A percentile compares a stretch with the other conserved stretches of the same genome.
Evolutionary conservation across 306 rosid genomes (phyloP).

Genomic region (Fragaria iinumae): DNA sequence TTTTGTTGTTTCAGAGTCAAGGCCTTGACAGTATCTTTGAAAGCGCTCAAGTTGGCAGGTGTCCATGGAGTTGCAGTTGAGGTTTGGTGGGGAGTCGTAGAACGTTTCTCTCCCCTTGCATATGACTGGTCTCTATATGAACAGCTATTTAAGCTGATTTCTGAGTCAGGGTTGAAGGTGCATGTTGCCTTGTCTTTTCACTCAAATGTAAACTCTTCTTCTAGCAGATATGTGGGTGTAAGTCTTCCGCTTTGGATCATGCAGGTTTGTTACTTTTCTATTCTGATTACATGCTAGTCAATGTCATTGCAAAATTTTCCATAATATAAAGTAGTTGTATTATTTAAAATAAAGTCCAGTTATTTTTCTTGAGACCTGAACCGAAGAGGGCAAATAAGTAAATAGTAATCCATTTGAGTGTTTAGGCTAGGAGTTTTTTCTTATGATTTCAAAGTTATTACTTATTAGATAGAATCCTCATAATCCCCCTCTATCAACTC

Average conservation of each 20-base stretch:
- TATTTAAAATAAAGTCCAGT: not conserved
- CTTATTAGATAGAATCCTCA: not conserved
- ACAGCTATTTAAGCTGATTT: slow-evolving; percentile 32
- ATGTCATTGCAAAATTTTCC: not conserved
- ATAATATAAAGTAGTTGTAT: not conserved
- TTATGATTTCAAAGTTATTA: not conserved
- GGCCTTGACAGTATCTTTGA: slow-evolving; percentile 36
- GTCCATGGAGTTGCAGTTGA: slow-evolving; percentile 46
- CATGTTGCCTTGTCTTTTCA: slow-evolving; percentile 47
- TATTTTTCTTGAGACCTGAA: not conserved
- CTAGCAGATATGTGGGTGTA: slow-evolving; percentile 30
- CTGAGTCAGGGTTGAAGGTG: slow-evolving; percentile 36
- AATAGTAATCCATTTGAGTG: not conserved
- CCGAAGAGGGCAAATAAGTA: not conserved
- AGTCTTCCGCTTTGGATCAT: slow-evolving; percentile 41
- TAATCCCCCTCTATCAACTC: not conserved
- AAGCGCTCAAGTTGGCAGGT: slow-evolving; percentile 43
- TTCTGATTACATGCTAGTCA: not conserved
- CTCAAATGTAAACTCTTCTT: slow-evolving; percentile 25
- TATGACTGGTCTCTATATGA: slow-evolving; percentile 41
- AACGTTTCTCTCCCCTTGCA: slow-evolving; percentile 34
- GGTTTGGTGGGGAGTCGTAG: slow-evolving; percentile 47
- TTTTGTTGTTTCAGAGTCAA: slow-evolving; percentile 31
- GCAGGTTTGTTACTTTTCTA: slow-evolving; percentile 25
- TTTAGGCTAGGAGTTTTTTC: not conserved